Base-by-base conservation (phyloP, 768 basidiomycete species). In the Lactarius deliciosus region DNA sequence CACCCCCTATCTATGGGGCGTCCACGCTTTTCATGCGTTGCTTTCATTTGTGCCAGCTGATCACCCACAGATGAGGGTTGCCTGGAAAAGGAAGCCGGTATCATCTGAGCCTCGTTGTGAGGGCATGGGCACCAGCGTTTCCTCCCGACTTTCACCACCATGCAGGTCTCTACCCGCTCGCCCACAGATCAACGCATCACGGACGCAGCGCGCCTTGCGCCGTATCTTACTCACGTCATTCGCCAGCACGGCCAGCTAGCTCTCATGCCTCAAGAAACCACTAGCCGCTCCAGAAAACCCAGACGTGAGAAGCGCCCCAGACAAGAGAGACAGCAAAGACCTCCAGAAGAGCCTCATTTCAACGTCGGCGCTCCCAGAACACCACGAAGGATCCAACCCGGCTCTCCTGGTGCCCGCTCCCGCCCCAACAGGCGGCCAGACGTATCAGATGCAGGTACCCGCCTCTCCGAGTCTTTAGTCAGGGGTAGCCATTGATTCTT, bases 161-260 rank as follows among this genome's bases (percentile, higher is more conserved):
- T 70, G 70, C 70, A 63, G 57, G 64, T 69, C 34, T 63, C 70
- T 63, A 53, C 70, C 65, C 64, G 68, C 64, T 65, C 70, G 43
- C 68, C 60, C 50, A 64, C 68, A 60, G 70, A 69, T 66, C 71
- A 73, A 56, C 65, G 69, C 62, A 68, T 68, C 57, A 64, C 72
- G 60, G 73, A 76, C 70, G 69, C 73, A 53, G 66, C 70, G 64
- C 73, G 71, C 56, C 72, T 73, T 59, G 79, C 83, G 56, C 87
- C 86, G 66, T 88, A 85, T 80, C 82, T 85, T 66, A 80, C 85
- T 64, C 85, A 83, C 74, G 79, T 77, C 74, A 78, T 83, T 72
- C 80, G 79, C 60, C 84, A 83, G 75, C 83, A 81, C 74, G 83
- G 81, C 71, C 82, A 83, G 72, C 75, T 81, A 71, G 77, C 83